These are phyloP conservation scores for Lobulomyces angularis DNA, from an alignment of 192 early-diverging fungal genomes.

Conservation along the genomic window DNA sequence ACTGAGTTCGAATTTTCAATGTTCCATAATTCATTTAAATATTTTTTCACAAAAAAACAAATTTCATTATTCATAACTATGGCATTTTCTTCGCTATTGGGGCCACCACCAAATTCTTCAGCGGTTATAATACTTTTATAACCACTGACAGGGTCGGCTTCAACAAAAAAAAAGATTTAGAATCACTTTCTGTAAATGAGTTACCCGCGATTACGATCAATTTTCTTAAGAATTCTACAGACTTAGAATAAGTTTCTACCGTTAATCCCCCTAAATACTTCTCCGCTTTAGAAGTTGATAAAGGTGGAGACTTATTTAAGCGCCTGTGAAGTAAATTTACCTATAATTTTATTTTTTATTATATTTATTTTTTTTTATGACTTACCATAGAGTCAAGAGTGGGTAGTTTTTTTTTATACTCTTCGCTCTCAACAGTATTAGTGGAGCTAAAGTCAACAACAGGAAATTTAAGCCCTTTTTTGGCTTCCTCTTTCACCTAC, in stretches of 20 bases:
- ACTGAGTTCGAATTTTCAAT: conserved; percentile 4
- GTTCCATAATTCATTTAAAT: conserved; percentile 1
- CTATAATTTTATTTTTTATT: too few relatives aligned
- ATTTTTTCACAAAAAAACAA: conserved; percentile 3
- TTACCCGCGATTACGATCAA: conserved; percentile 46
- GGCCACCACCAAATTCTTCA: conserved; percentile 15
- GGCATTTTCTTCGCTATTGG: conserved; percentile 28
- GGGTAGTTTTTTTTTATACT: conserved; percentile 12
- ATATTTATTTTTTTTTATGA: too few relatives aligned
- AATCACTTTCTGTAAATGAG: conserved; percentile 29
- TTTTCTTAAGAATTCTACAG: conserved; percentile 48
- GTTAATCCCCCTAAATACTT: conserved; percentile 38
- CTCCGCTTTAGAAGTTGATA: neutral
- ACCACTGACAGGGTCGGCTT: conserved; percentile 9
- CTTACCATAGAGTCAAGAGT: conserved; percentile 11
- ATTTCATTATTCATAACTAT: conserved; percentile 24
- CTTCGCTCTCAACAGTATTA: neutral
- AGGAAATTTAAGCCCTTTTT: conserved; percentile 32
- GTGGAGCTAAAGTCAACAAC: neutral
- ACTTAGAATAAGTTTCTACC: conserved; percentile 49
- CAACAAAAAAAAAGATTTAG: conserved; percentile 18
- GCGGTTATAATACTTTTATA: conserved; percentile 20
- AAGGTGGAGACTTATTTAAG: too few relatives aligned
- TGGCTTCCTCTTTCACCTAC: conserved; percentile 32
- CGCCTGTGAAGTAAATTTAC: too few relatives aligned